Evolutionary conservation across 306 rosid species (phyloP).

Genomic region (Cyclanthera cordifolia): DNA sequence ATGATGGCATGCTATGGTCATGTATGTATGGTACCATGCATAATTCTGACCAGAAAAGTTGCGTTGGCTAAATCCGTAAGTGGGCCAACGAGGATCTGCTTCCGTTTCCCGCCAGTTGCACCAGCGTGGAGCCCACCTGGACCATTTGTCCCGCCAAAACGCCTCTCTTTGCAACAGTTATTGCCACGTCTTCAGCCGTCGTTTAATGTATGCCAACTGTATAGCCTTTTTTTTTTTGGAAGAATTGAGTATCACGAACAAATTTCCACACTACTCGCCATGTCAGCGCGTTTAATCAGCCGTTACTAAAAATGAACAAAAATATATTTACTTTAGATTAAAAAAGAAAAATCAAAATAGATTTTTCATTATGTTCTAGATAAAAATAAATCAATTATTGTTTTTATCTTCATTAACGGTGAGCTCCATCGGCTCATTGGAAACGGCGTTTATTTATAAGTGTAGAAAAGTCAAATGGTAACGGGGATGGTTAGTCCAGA

Average conservation of each 20-base stretch:
- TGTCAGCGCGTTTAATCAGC: no score
- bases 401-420: not conserved
- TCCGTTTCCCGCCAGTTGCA: slow-evolving; percentile 34
- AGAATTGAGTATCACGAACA: no score
- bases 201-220: slow-evolving; percentile 6
- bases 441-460: not conserved
- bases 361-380: no score
- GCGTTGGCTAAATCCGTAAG: not conserved
- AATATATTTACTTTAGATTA: no score
- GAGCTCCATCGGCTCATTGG: not conserved
- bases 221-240: no score
- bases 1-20: not conserved
- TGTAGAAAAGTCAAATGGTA: not conserved
- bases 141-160: slow-evolving; percentile 23
- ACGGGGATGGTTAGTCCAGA: not conserved
- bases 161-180: not conserved
- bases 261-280: no score
- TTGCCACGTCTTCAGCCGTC: not conserved
- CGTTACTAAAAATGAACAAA: no score
- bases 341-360: no score
- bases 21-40: not conserved
- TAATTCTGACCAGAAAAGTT: not conserved
- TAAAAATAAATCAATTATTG: not conserved
- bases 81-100: slow-evolving; percentile 14
- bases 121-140: slow-evolving; percentile 25